Percentiles rank a stretch among this genome's conserved stretches.
phyloP scores from a whole-genome alignment of 352 stramenopile genomes.

The Pythium periplocum region DNA sequence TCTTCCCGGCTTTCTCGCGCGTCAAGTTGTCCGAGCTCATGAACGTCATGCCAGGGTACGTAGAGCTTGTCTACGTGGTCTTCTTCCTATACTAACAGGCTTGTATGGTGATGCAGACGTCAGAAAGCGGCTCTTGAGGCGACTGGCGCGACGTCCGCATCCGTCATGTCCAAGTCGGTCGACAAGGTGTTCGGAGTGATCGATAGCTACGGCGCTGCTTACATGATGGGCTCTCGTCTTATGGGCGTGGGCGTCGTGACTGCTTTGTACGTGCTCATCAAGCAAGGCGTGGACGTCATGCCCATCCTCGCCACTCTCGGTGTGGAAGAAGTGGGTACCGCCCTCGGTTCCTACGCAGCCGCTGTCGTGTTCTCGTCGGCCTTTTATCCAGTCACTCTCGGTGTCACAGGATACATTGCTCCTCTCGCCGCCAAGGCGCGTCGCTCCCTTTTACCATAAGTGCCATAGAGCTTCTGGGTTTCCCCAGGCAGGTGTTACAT shows the following conservation, averaged over 20 bases:
- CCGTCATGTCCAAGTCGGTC: slow-evolving; percentile 58
- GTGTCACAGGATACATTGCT: slow-evolving; percentile 67
- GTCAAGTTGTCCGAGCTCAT: slow-evolving; percentile 68
- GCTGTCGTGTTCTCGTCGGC: slow-evolving; percentile 73
- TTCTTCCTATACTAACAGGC: too few relatives aligned
- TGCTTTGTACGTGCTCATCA: slow-evolving; percentile 67
- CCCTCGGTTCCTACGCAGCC: slow-evolving; percentile 68
- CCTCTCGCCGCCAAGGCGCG: slow-evolving; percentile 62
- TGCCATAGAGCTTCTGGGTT: not conserved
- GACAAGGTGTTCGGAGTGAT: slow-evolving; percentile 66
- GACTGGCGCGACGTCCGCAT: slow-evolving; percentile 6
- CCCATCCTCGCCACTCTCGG: slow-evolving; percentile 66
- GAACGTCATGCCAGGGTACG: slow-evolving; percentile 51
- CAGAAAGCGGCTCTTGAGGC: not conserved
- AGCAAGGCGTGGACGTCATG: slow-evolving; percentile 80
- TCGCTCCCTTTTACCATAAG: slow-evolving; percentile 35
- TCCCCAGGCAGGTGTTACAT: too few relatives aligned
- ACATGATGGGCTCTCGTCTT: slow-evolving; percentile 86
- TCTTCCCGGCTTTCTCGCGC: slow-evolving; percentile 66
- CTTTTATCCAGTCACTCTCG: slow-evolving; percentile 78
- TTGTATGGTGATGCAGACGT: too few relatives aligned
- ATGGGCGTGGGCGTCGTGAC: slow-evolving; percentile 73
- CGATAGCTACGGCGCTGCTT: slow-evolving; percentile 83
- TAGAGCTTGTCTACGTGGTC: not conserved
- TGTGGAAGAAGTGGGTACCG: slow-evolving; percentile 63